Percentiles rank a stretch among this genome's conserved stretches.
These are phyloP conservation scores for Polychaeton citri DNA, from an alignment of 2,329 filamentous ascomycete species.

Conservation along the genomic window DNA sequence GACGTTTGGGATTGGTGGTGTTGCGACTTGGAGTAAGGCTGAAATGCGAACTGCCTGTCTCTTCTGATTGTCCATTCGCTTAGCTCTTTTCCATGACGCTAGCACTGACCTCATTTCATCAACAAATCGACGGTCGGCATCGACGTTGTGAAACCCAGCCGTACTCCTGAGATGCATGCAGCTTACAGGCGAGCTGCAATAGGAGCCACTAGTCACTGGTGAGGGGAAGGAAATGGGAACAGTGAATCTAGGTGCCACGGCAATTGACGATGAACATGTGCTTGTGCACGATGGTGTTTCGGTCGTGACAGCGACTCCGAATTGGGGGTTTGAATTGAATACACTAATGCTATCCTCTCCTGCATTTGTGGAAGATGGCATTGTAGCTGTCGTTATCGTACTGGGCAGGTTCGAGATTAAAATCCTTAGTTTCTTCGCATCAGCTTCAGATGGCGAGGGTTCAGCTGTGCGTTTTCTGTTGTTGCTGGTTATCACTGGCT, in stretches of 20 bases:
- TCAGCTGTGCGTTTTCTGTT: neutral
- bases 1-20: constrained; percentile 5
- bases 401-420: neutral
- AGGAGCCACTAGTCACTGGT: too few species aligned
- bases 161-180: neutral
- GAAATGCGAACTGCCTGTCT: constrained; percentile 12
- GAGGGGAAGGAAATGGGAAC: too few species aligned
- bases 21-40: constrained; percentile 12
- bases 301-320: neutral
- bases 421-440: neutral
- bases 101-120: neutral
- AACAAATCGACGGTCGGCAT: neutral
- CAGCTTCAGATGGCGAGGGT: neutral
- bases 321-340: neutral
- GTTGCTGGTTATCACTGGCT: too few species aligned
- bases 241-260: too few species aligned
- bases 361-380: too few species aligned
- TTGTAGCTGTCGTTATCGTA: neutral
- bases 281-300: neutral
- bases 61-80: constrained; percentile 3
- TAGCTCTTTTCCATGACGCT: neutral
- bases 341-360: neutral
- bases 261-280: neutral
- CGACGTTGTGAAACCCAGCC: neutral
- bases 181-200: too few species aligned